These are phyloP conservation scores for Plectosphaerella sp. DNA, from an alignment of 2,329 filamentous ascomycete genomes.

Conservation along the genomic window DNA sequence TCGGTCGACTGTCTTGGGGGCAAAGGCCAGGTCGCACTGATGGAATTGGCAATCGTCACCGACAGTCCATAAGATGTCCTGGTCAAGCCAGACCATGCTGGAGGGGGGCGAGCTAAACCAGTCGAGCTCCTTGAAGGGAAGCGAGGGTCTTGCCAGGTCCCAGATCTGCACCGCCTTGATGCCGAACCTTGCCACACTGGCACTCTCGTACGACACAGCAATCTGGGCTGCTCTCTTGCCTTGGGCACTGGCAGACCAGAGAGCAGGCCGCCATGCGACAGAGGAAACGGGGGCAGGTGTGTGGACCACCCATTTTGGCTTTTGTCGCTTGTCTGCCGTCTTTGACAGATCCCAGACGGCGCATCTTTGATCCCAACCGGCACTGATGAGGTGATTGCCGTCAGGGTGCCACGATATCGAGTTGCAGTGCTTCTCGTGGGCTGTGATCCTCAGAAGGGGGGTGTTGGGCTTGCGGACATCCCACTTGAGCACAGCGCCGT, in stretches of 20 bases:
- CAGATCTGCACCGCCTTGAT: constrained; percentile 60
- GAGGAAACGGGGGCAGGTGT: constrained; percentile 56
- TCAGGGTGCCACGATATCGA: constrained; percentile 65
- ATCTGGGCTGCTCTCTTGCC: constrained; percentile 57
- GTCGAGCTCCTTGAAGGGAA: constrained; percentile 64
- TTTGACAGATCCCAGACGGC: constrained; percentile 62
- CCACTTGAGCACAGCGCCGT: constrained; percentile 60
- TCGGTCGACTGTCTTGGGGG: constrained; percentile 58
- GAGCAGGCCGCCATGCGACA: constrained; percentile 59
- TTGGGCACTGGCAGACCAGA: constrained; percentile 61
- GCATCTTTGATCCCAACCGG: constrained; percentile 56
- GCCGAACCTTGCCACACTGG: constrained; percentile 47
- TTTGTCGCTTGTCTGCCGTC: constrained; percentile 58
- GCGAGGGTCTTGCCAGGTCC: constrained; percentile 63
- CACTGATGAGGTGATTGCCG: constrained; percentile 61
- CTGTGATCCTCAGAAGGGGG: constrained; percentile 55
- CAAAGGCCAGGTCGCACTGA: constrained; percentile 62
- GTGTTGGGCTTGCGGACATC: constrained; percentile 51
- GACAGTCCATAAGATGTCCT: constrained; percentile 63
- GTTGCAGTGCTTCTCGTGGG: constrained; percentile 55
- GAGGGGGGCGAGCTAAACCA: constrained; percentile 54
- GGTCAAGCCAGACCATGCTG: constrained; percentile 58
- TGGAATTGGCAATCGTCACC: constrained; percentile 58
- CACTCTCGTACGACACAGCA: constrained; percentile 58
- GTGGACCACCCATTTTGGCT: constrained; percentile 57